phyloP scores from a whole-genome alignment of 257 asterid genomes.

The Solanum piurae region DNA sequence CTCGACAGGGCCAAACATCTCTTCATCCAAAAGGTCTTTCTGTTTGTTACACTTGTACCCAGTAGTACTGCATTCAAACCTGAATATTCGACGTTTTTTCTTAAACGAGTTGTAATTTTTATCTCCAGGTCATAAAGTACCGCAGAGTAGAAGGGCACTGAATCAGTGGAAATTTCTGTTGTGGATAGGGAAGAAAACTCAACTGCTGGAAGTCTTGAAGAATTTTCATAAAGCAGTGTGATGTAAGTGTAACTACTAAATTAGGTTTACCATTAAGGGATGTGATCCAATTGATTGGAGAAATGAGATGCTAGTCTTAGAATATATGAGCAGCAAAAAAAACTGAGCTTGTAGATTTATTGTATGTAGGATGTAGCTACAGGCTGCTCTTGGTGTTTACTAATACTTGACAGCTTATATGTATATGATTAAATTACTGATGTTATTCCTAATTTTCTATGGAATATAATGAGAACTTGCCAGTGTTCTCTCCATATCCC shows the following conservation, averaged over 20 bases:
- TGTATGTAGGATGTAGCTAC: background rate
- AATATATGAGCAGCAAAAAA: background rate
- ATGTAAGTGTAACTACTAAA: background rate
- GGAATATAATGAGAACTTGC: too few species aligned
- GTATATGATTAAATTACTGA: background rate
- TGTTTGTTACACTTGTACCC: background rate
- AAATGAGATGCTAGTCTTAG: background rate
- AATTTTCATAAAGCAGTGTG: background rate
- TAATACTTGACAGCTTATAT: background rate
- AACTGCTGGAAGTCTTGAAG: background rate
- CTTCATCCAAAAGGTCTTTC: background rate
- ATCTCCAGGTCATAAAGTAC: background rate
- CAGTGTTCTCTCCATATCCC: conserved; percentile 77
- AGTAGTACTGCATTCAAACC: background rate
- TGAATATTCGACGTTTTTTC: background rate
- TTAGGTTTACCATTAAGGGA: background rate
- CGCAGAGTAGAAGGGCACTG: background rate
- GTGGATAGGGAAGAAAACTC: background rate
- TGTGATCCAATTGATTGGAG: background rate
- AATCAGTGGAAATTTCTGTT: background rate
- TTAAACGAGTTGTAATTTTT: background rate
- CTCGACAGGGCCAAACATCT: background rate
- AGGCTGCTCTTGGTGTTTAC: background rate
- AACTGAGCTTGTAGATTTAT: background rate
- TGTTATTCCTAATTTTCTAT: too few species aligned